These are phyloP conservation scores for Trametes polyzona DNA, from an alignment of 1,284 basidiomycete species.

Conservation along the genomic window DNA sequence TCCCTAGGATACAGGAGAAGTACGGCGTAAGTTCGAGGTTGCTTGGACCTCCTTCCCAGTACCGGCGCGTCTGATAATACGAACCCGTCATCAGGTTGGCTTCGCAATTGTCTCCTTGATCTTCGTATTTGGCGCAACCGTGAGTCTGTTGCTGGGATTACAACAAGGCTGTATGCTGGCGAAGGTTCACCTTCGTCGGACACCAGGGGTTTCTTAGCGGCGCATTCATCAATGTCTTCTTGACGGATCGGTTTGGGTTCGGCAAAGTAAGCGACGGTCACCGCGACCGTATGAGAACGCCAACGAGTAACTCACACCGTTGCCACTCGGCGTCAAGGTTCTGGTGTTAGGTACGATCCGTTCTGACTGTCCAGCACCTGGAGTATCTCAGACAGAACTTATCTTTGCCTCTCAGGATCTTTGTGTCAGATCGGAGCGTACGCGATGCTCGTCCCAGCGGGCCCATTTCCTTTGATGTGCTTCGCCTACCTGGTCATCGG, in stretches of 20 bases:
- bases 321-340: conserved; percentile 33
- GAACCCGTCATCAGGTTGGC: conserved; percentile 36
- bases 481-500: conserved; percentile 23
- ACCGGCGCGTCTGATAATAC: not conserved
- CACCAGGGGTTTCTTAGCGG: conserved; percentile 59
- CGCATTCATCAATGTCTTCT: conserved; percentile 53
- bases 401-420: conserved; percentile 37
- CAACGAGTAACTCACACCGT: not conserved
- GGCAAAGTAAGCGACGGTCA: conserved; percentile 49
- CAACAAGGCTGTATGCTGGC: not conserved
- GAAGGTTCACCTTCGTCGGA: no score
- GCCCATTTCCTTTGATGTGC: conserved; percentile 44
- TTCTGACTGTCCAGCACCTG: no score
- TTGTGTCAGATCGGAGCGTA: conserved; percentile 49
- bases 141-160: conserved; percentile 29
- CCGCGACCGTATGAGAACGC: not conserved
- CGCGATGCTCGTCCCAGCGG: conserved; percentile 57
- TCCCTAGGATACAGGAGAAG: conserved; percentile 55
- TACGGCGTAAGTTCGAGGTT: conserved; percentile 44
- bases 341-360: conserved; percentile 42
- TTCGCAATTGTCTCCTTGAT: conserved; percentile 57
- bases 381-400: not conserved
- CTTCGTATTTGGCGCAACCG: conserved; percentile 57
- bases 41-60: not conserved
- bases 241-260: conserved; percentile 59